phyloP scores from a whole-genome alignment of 2,329 filamentous ascomycete genomes.

The Sporothrix sp. region DNA sequence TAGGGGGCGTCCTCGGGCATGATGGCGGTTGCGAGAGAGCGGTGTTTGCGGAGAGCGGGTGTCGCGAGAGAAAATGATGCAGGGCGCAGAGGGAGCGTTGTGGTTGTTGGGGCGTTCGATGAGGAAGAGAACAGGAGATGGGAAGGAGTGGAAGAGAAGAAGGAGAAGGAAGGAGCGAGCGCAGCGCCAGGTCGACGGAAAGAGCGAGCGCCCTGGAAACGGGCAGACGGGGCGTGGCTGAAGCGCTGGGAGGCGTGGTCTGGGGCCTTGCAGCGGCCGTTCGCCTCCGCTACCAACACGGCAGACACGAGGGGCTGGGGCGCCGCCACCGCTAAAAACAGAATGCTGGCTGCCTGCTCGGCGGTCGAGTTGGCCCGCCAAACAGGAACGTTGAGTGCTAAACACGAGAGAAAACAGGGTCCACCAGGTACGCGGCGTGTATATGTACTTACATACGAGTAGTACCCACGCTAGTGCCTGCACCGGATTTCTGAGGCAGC shows the following conservation, averaged over 20 bases:
- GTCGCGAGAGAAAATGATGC: background rate
- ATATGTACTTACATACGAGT: too few relatives aligned
- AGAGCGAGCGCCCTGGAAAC: background rate
- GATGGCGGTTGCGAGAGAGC: slow-evolving; percentile 19
- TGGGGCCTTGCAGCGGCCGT: background rate
- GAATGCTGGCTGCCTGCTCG: too few relatives aligned
- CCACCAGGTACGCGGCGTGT: background rate
- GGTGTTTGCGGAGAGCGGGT: background rate
- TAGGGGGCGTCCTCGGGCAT: slow-evolving; percentile 59
- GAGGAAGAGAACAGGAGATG: background rate
- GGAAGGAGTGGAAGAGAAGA: slow-evolving; percentile 1
- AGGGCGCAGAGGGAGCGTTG: background rate
- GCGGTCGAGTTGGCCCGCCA: background rate
- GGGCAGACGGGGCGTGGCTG: background rate
- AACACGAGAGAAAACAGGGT: too few relatives aligned
- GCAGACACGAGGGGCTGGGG: too few relatives aligned
- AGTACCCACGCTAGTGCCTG: background rate
- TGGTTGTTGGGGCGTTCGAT: background rate
- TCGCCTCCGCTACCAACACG: too few relatives aligned
- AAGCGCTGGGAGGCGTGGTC: background rate
- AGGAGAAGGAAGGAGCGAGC: background rate
- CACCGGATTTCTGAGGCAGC: background rate
- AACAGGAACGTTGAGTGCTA: too few relatives aligned
- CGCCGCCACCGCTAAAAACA: background rate
- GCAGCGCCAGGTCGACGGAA: background rate